A percentile compares a stretch with the other conserved stretches of the same genome.
Conservation (phyloP, 225 moss, liverwort and hornwort species). For the Polytrichum formosum region DNA sequence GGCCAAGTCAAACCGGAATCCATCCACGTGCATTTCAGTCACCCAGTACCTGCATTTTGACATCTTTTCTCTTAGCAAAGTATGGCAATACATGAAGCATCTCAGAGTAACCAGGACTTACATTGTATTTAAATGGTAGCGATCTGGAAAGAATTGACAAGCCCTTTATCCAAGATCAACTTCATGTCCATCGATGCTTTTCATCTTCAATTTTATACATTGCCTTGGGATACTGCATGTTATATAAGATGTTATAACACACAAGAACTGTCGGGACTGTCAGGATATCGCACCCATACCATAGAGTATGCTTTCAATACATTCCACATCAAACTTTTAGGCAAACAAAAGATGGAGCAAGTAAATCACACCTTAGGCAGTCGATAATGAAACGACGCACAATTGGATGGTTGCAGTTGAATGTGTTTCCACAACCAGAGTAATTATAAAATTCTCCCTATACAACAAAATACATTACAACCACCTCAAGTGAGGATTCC, state of each 20-base stretch:
- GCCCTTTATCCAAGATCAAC: no score
- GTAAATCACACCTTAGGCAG: constrained; percentile 62
- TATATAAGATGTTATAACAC: no score
- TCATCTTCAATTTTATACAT: no score
- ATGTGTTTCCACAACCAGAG: constrained; percentile 93
- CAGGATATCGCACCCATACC: no score
- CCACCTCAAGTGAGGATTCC: neutral
- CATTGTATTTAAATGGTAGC: no score
- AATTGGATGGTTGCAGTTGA: constrained; percentile 89
- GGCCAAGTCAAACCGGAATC: constrained; percentile 90
- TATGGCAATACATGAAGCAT: no score
- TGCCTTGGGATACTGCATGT: no score
- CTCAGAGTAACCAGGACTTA: no score
- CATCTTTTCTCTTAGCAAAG: constrained; percentile 14
- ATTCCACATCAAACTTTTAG: constrained; percentile 3
- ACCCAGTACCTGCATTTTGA: constrained; percentile 72
- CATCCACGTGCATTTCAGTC: constrained; percentile 90
- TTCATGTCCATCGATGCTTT: no score
- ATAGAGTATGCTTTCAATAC: neutral
- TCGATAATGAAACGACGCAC: constrained; percentile 84
- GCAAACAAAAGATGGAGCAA: neutral
- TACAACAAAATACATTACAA: constrained; percentile 12
- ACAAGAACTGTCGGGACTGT: no score
- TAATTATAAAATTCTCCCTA: constrained; percentile 96
- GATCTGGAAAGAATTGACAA: no score